phyloP scores from a whole-genome alignment of 2,329 filamentous ascomycete species.

The Rhinocladiella similis region DNA sequence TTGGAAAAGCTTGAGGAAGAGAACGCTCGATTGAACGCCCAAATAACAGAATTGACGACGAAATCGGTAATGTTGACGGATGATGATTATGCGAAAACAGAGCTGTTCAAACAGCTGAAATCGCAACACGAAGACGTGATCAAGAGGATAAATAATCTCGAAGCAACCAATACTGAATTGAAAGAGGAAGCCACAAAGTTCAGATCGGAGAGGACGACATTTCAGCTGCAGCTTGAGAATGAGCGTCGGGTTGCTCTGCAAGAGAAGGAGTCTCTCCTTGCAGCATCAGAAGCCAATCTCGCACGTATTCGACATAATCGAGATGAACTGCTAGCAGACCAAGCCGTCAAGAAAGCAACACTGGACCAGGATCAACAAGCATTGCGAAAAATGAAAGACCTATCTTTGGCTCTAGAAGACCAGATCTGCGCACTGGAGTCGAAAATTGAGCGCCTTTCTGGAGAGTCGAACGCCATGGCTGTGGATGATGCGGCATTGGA shows the following conservation, averaged over 20 bases:
- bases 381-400: slow-evolving; percentile 72
- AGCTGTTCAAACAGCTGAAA: slow-evolving; percentile 90
- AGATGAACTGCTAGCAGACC: slow-evolving; percentile 82
- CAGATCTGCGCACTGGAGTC: slow-evolving; percentile 80
- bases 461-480: slow-evolving; percentile 20
- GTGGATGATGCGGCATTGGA: slow-evolving; percentile 27
- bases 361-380: slow-evolving; percentile 75
- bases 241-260: slow-evolving; percentile 71
- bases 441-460: slow-evolving; percentile 70
- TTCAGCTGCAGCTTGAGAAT: slow-evolving; percentile 75
- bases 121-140: slow-evolving; percentile 89
- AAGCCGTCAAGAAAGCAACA: slow-evolving; percentile 73
- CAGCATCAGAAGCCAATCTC: slow-evolving; percentile 78
- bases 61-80: slow-evolving; percentile 69
- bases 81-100: slow-evolving; percentile 89
- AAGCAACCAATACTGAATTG: slow-evolving; percentile 82
- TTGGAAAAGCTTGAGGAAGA: slow-evolving; percentile 76
- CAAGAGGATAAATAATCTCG: slow-evolving; percentile 85
- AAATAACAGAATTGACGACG: slow-evolving; percentile 72
- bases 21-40: slow-evolving; percentile 71
- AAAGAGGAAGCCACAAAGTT: slow-evolving; percentile 82
- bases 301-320: slow-evolving; percentile 79
- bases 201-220: slow-evolving; percentile 80
- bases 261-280: slow-evolving; percentile 80
- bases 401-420: slow-evolving; percentile 75